A percentile compares a stretch with the other conserved stretches of the same genome.
phyloP scores from a whole-genome alignment of 139 green algal genomes.

The Dunaliella primolecta region DNA sequence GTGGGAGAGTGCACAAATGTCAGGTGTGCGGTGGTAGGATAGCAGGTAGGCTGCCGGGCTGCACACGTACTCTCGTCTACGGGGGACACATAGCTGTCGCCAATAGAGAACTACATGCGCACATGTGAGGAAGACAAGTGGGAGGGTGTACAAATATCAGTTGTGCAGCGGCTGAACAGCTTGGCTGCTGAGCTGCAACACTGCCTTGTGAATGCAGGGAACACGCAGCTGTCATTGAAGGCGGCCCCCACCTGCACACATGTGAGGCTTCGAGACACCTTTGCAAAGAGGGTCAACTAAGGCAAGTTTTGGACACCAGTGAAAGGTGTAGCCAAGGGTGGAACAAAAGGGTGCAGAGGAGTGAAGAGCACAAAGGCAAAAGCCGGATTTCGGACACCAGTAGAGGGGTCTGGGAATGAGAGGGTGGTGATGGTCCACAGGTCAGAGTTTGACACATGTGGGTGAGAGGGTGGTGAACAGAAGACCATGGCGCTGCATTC shows the following conservation, averaged over 20 bases:
- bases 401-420: no score
- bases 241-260: slow-evolving; percentile 67
- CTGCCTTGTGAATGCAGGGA: slow-evolving; percentile 5
- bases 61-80: slow-evolving; percentile 28
- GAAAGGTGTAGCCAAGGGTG: background rate
- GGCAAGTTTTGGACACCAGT: background rate
- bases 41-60: slow-evolving; percentile 84
- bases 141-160: slow-evolving; percentile 15
- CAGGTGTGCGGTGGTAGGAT: slow-evolving; percentile 78
- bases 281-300: no score
- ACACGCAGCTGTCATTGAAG: slow-evolving; percentile 84
- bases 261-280: no score
- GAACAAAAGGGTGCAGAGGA: background rate
- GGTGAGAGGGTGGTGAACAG: no score
- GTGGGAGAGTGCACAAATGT: slow-evolving; percentile 7
- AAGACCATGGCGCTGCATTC: no score
- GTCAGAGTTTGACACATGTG: no score
- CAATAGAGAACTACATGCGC: slow-evolving; percentile 80
- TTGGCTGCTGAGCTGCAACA: slow-evolving; percentile 73
- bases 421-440: no score
- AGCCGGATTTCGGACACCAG: no score
- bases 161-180: slow-evolving; percentile 83
- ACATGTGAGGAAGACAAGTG: background rate
- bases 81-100: slow-evolving; percentile 68
- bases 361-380: no score